Evolutionary conservation across 768 basidiomycete genomes (phyloP), one percentile per base, ranked within the genome.

Genomic region (Arthromyces matolae): DNA sequence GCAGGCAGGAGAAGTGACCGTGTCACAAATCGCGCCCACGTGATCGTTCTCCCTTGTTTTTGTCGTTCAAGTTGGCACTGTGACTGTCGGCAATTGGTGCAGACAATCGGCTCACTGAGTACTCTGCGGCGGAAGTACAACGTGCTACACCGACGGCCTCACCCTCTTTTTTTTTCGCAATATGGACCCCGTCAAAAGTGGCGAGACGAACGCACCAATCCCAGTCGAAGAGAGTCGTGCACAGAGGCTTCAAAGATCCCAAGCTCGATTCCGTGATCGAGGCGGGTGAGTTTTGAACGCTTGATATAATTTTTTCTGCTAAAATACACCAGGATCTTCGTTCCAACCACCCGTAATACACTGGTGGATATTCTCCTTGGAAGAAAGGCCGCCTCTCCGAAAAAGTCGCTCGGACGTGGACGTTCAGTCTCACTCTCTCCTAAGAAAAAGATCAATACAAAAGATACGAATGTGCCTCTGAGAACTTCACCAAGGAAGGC

Each of bases 191-290:
- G n/a, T n/a, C n/a, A n/a, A n/a, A n/a, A n/a, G n/a, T n/a, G n/a
- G n/a, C n/a, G n/a, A n/a, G n/a, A n/a, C n/a, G n/a, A 42, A 28
- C 18, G 47, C 31, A 18, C 47, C 44, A 8, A 47, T 51, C 6
- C 46, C 10, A 58, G 77, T 79, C 12, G 76, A 81, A 42, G 81
- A 80, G 43, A 87, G 85, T 58, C 72, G 81, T 24, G 74, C 76
- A 0, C 67, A 81, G 39, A 78, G 86, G 35, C 59, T 79, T 13
- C 73, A 83, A 58, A 75, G 83, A 33, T 81, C 80, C 50, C 79
- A 86, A 54, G 72, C 83, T 27, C 71, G 84, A 20, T 83, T 84
- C 62, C 76, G 85, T 44, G 82, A 86, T 63, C 76, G 82, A 45
- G 82, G 82, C 49, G 81, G 82, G 81, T 83, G 24, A 51, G 79